These are phyloP conservation scores for Pythium sp. DNA, from an alignment of 352 stramenopile genomes.

Conservation along the genomic window DNA sequence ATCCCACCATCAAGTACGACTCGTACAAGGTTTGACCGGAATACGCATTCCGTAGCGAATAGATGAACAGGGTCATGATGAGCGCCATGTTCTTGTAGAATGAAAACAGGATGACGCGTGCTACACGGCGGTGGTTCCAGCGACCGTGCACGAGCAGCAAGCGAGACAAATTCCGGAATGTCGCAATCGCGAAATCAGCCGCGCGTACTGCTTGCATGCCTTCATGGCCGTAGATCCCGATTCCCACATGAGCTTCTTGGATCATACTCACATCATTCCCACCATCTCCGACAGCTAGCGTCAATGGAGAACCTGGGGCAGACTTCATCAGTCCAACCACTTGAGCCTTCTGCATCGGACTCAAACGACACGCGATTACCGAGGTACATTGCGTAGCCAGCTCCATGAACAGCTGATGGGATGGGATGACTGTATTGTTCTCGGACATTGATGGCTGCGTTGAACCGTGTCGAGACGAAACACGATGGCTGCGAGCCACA, in stretches of 20 bases:
- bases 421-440: conserved; percentile 23
- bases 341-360: conserved; percentile 91
- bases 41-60: conserved; percentile 86
- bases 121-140: conserved; percentile 83
- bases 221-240: conserved; percentile 98
- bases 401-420: conserved; percentile 75
- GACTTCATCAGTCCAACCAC: conserved; percentile 93
- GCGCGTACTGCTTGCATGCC: conserved; percentile 88
- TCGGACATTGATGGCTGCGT: conserved; percentile 33
- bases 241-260: conserved; percentile 97
- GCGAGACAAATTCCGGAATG: conserved; percentile 75
- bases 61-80: conserved; percentile 93
- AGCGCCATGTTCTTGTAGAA: conserved; percentile 94
- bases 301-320: conserved; percentile 67
- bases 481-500: conserved; percentile 16
- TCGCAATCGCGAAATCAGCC: conserved; percentile 83
- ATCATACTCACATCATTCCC: conserved; percentile 99
- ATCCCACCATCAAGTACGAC: conserved; percentile 89
- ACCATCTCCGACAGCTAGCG: conserved; percentile 97
- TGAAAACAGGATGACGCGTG: conserved; percentile 80
- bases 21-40: conserved; percentile 90
- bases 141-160: conserved; percentile 79
- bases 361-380: conserved; percentile 85
- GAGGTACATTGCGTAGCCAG: conserved; percentile 83
- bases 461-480: conserved; percentile 35